Evolutionary conservation across 805 yeast genomes (phyloP).

Genomic region (Priceomyces castillae): DNA sequence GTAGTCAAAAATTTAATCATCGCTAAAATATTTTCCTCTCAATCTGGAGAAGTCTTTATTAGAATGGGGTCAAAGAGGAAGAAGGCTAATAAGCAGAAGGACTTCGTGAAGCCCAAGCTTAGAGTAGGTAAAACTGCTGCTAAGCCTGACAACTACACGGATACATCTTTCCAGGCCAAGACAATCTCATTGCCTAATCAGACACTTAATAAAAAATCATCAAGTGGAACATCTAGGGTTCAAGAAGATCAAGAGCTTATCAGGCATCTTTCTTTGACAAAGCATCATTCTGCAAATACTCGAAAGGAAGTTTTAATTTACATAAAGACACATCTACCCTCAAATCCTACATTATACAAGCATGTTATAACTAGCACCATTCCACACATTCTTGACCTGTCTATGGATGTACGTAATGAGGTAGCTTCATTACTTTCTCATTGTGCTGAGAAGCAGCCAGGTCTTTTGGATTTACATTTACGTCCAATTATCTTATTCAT

Average conservation of each 20-base stretch:
- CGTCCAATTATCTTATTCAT: constrained; percentile 65
- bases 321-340: constrained; percentile 52
- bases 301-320: constrained; percentile 66
- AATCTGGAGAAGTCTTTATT: background rate
- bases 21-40: background rate
- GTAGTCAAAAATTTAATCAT: background rate
- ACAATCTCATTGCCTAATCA: constrained; percentile 50
- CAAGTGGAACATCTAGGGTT: constrained; percentile 12
- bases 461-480: constrained; percentile 59
- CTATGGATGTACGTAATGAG: constrained; percentile 61
- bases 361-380: constrained; percentile 55
- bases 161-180: constrained; percentile 78
- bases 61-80: constrained; percentile 51
- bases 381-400: constrained; percentile 66
- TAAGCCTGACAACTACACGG: constrained; percentile 73
- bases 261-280: constrained; percentile 65
- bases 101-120: constrained; percentile 73
- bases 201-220: constrained; percentile 23
- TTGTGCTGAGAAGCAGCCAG: constrained; percentile 49
- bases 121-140: constrained; percentile 83
- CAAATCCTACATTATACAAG: constrained; percentile 52
- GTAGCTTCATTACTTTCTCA: constrained; percentile 47
- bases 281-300: constrained; percentile 69
- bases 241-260: constrained; percentile 44
- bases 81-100: constrained; percentile 65